These are phyloP conservation scores for Nemania sp. DNA, from an alignment of 2,329 filamentous ascomycete species.

Conservation along the genomic window DNA sequence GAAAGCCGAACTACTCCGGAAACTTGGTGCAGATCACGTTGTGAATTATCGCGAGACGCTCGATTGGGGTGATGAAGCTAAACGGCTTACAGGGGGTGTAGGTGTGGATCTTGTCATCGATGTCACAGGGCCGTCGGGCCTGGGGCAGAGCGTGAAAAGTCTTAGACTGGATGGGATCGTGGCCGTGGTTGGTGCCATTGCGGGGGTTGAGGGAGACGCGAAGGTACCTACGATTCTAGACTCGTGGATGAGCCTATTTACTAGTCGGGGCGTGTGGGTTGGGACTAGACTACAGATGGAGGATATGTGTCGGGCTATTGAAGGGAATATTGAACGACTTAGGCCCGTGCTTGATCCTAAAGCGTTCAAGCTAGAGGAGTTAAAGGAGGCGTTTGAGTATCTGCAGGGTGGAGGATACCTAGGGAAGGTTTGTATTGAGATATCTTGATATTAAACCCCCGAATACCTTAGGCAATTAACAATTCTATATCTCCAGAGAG, in stretches of 20 bases:
- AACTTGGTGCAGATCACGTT: slow-evolving; percentile 57
- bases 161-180: slow-evolving; percentile 58
- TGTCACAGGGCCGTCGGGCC: slow-evolving; percentile 55
- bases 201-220: slow-evolving; percentile 41
- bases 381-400: slow-evolving; percentile 59
- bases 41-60: slow-evolving; percentile 58
- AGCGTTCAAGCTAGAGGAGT: slow-evolving; percentile 59
- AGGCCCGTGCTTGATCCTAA: slow-evolving; percentile 60
- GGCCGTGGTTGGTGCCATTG: slow-evolving; percentile 55
- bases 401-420: slow-evolving; percentile 52
- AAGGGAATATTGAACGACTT: slow-evolving; percentile 57
- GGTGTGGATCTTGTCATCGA: slow-evolving; percentile 61
- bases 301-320: slow-evolving; percentile 64
- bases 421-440: slow-evolving; percentile 53
- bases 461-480: too few relatives aligned
- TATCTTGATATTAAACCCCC: slow-evolving; percentile 19
- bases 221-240: slow-evolving; percentile 38
- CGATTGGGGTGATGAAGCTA: slow-evolving; percentile 56
- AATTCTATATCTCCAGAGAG: too few relatives aligned
- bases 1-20: slow-evolving; percentile 54
- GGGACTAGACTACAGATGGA: slow-evolving; percentile 63
- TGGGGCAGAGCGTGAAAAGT: slow-evolving; percentile 56
- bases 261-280: slow-evolving; percentile 60
- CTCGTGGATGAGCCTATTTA: slow-evolving; percentile 55
- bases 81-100: slow-evolving; percentile 51